Evolutionary conservation across 2,329 filamentous ascomycete genomes (phyloP), one percentile per base, ranked within the genome.

Genomic region (Colletotrichum karsti): DNA sequence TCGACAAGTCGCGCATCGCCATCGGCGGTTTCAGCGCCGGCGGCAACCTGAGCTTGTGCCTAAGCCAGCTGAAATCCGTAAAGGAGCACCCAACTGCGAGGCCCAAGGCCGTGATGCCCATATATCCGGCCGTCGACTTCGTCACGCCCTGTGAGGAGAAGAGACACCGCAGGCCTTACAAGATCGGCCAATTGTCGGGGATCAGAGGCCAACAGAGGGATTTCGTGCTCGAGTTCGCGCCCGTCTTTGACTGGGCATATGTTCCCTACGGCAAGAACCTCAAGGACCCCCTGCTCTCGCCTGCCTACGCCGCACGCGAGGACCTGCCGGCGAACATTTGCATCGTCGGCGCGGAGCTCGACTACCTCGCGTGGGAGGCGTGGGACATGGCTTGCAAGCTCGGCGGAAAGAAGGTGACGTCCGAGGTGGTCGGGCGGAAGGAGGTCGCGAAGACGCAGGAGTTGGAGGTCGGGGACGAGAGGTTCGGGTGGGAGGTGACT

Each of bases 1-100:
- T 87, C 69, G 83, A 88, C 73, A 70, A 72, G 7, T 58, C 70
- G 3, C 75, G 75, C 22, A 77, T 87, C 5, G 79, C 80, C 0
- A 68, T 88, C 1, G 80, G 76, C 1, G 86, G 86, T 9, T 87
- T 84, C 74, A 85, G 83, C 35, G 85, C 85, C 0, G 86, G 86
- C 26, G 86, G 80, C 2, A 87, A 85, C 71, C 76, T 88, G 1
- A 72, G 80, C 1, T 75, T 87, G 1, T 74, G 78, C 7, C 80
- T 79, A 0, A 72, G 78, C 13, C 83, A 85, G 70, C 71, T 82
- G 9, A 77, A 78, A 0, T 73, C 69, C 13, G 70, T 86, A 35
- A 73, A 74, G 33, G 73, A 72, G 3, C 72, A 71, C 10, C 41
- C 66, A 20, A 58, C 39, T 4, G 68, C 69, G 1, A 28, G 66